Evolutionary conservation across 1,284 basidiomycete species (phyloP).

Genomic region (Ganoderma sinense): DNA sequence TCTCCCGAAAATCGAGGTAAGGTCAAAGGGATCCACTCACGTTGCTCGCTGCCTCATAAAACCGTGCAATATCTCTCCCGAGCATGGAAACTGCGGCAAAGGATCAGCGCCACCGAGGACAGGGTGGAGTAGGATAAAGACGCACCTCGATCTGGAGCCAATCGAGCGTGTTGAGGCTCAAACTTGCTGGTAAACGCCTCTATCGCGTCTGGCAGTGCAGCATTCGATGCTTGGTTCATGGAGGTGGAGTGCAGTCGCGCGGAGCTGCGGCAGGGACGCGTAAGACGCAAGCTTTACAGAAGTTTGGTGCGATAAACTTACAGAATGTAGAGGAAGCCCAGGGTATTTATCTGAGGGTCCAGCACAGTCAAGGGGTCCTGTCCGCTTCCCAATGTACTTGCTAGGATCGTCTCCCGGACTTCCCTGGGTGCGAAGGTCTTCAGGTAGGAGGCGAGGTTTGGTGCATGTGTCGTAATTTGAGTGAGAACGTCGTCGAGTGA

Average conservation of each 20-base stretch:
- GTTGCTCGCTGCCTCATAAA: conserved; percentile 33
- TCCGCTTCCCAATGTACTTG: conserved; percentile 55
- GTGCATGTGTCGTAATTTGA: conserved; percentile 24
- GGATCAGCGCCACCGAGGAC: conserved; percentile 14
- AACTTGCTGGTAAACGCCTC: conserved; percentile 65
- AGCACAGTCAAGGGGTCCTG: conserved; percentile 69
- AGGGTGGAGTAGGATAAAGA: not conserved
- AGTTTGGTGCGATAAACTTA: conserved; percentile 46
- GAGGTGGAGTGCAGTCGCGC: conserved; percentile 53
- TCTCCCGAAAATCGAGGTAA: not conserved
- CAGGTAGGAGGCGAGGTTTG: conserved; percentile 21
- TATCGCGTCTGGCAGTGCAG: conserved; percentile 46
- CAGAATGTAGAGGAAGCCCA: conserved; percentile 76
- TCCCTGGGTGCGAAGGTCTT: conserved; percentile 34
- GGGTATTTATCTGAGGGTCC: conserved; percentile 60
- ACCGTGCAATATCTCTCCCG: conserved; percentile 43
- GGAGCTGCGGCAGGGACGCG: conserved; percentile 46
- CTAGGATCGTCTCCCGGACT: conserved; percentile 33
- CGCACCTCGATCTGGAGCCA: conserved; percentile 73
- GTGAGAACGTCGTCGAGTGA: conserved; percentile 29
- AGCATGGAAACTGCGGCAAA: conserved; percentile 40
- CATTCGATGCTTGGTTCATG: not conserved
- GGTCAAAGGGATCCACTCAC: conserved; percentile 24
- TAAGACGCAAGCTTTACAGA: conserved; percentile 8
- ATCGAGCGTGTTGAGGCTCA: conserved; percentile 63